Conservation (phyloP, 2,329 filamentous ascomycete species). For the Hymenoscyphus fructigenus region DNA sequence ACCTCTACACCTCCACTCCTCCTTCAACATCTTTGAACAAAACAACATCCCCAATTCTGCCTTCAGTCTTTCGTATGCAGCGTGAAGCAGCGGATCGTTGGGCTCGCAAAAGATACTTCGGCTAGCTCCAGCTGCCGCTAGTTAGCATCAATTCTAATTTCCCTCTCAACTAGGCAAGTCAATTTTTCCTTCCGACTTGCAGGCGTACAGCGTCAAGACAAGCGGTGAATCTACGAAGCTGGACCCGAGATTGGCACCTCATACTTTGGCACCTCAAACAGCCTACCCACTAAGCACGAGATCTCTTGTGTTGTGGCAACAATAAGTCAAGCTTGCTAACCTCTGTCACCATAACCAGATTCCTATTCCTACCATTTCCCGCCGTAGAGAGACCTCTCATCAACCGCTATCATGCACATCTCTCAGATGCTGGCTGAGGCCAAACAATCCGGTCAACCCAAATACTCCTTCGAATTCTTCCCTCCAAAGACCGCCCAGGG, state of each 20-base stretch:
- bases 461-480: conserved; percentile 99
- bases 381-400: not conserved
- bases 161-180: conserved; percentile 13
- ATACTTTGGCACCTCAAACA: not conserved
- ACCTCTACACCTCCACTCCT: conserved; percentile 1
- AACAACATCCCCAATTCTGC: conserved; percentile 4
- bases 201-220: not conserved
- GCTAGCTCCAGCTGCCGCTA: conserved; percentile 37
- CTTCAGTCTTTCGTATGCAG: conserved; percentile 43
- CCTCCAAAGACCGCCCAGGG: conserved; percentile 96
- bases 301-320: not conserved
- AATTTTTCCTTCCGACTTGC: conserved; percentile 2
- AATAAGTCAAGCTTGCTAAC: conserved; percentile 4
- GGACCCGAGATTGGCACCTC: not conserved
- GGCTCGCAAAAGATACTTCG: conserved; percentile 46
- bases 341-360: not conserved
- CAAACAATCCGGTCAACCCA: conserved; percentile 74
- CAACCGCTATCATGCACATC: conserved; percentile 77
- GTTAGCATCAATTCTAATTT: conserved; percentile 17
- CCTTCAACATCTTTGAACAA: not conserved
- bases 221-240: conserved; percentile 4
- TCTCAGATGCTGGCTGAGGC: conserved; percentile 84
- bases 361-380: conserved; percentile 5
- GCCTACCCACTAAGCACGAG: not conserved
- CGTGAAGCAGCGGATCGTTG: conserved; percentile 51